Evolutionary conservation across 306 rosid species (phyloP).

Genomic region (Cicer pinnatifidum): DNA sequence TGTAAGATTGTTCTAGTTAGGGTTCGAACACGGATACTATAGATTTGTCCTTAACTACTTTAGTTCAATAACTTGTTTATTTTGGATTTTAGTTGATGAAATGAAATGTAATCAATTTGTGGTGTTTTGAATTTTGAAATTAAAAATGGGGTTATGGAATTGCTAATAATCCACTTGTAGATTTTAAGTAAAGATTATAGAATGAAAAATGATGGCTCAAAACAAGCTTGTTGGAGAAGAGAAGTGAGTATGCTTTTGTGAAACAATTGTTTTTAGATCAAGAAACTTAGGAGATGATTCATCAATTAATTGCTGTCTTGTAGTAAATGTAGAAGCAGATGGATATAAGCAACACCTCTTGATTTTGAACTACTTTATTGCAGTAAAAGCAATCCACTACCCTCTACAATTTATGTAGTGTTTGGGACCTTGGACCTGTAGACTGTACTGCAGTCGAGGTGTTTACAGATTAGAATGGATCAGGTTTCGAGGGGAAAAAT

Average conservation of each 20-base stretch:
- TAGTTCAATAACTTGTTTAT: too few relatives aligned
- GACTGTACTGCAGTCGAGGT: not conserved
- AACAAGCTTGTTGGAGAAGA: slow-evolving; percentile 23
- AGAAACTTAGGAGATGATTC: slow-evolving; percentile 29
- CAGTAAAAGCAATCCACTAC: not conserved
- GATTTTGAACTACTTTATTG: slow-evolving; percentile 2
- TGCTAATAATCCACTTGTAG: not conserved
- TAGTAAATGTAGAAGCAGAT: slow-evolving; percentile 14
- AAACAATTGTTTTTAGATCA: slow-evolving; percentile 31
- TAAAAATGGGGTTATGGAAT: slow-evolving; percentile 33
- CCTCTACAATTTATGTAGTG: slow-evolving; percentile 25
- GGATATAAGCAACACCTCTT: not conserved
- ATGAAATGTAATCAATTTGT: slow-evolving; percentile 1
- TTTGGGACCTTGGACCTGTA: not conserved
- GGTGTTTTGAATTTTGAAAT: slow-evolving; percentile 28
- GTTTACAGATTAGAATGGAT: not conserved
- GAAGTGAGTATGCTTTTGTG: slow-evolving; percentile 1
- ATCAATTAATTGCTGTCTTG: slow-evolving; percentile 22
- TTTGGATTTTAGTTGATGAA: slow-evolving; percentile 17
- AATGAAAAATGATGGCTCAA: slow-evolving; percentile 10
- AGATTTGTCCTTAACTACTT: too few relatives aligned
- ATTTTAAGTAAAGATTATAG: slow-evolving; percentile 1
- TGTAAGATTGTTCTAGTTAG: too few relatives aligned
- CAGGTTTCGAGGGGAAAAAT: not conserved
- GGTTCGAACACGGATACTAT: too few relatives aligned